Evolutionary conservation across 2,329 filamentous ascomycete species (phyloP).

Genomic region (Ophiostoma ulmi): DNA sequence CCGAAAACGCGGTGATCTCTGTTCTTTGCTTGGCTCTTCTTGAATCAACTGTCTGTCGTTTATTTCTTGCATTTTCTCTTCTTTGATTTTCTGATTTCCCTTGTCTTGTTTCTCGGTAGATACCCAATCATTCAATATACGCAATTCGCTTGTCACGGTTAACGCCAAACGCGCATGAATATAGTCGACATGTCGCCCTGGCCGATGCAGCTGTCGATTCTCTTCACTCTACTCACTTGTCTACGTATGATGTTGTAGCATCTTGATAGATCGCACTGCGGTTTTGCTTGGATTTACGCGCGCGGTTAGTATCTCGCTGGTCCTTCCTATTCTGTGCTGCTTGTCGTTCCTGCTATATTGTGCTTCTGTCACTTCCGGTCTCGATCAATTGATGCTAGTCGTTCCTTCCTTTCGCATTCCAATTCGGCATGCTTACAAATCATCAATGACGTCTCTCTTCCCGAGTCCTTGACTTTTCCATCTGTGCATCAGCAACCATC

Average conservation of each 20-base stretch:
- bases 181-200: too few species aligned
- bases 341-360: background rate
- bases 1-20: background rate
- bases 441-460: background rate
- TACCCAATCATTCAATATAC: background rate
- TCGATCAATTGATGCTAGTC: background rate
- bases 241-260: too few species aligned
- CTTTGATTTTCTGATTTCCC: background rate
- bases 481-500: background rate
- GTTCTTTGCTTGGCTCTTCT: background rate
- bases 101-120: background rate
- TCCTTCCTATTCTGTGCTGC: background rate
- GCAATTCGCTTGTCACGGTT: background rate
- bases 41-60: background rate
- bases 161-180: background rate
- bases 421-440: background rate
- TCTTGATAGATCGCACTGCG: too few species aligned
- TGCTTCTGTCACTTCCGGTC: background rate
- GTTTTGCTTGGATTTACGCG: too few species aligned
- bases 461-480: background rate
- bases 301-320: background rate
- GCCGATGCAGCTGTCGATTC: too few species aligned
- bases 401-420: background rate
- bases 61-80: background rate
- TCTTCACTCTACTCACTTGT: too few species aligned